These are phyloP conservation scores for Linum lewisii DNA, from an alignment of 345 rosid species.

Conservation along the genomic window DNA sequence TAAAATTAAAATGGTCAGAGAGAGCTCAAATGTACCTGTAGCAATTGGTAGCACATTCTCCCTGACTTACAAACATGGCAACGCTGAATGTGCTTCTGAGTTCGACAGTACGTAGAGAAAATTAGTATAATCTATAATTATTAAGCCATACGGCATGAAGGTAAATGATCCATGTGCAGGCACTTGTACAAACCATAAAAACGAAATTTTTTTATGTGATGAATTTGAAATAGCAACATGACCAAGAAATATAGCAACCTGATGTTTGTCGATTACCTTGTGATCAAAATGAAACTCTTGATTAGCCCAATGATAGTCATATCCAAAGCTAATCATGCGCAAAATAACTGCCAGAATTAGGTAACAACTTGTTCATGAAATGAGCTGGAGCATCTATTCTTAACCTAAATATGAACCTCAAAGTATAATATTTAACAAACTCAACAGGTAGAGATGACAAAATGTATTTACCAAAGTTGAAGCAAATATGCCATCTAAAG, in stretches of 20 bases:
- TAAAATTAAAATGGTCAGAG: neutral
- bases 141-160: neutral
- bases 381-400: neutral
- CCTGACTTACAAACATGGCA: slow-evolving; percentile 52
- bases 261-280: slow-evolving; percentile 34
- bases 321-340: slow-evolving; percentile 94
- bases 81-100: slow-evolving; percentile 52
- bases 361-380: neutral
- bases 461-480: slow-evolving; percentile 64
- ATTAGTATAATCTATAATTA: too few species aligned
- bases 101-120: slow-evolving; percentile 3
- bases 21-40: slow-evolving; percentile 30
- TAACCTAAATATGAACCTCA: neutral
- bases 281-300: slow-evolving; percentile 53
- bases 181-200: too few species aligned
- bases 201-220: neutral
- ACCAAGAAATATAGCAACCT: neutral
- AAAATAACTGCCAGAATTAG: slow-evolving; percentile 43
- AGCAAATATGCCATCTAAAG: slow-evolving; percentile 97
- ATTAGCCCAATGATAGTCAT: slow-evolving; percentile 68
- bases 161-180: neutral
- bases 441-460: neutral
- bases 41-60: slow-evolving; percentile 41
- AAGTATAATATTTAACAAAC: neutral
- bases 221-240: neutral